phyloP scores from a whole-genome alignment of 163 green algal species.

The Prototheca wickerhamii region DNA sequence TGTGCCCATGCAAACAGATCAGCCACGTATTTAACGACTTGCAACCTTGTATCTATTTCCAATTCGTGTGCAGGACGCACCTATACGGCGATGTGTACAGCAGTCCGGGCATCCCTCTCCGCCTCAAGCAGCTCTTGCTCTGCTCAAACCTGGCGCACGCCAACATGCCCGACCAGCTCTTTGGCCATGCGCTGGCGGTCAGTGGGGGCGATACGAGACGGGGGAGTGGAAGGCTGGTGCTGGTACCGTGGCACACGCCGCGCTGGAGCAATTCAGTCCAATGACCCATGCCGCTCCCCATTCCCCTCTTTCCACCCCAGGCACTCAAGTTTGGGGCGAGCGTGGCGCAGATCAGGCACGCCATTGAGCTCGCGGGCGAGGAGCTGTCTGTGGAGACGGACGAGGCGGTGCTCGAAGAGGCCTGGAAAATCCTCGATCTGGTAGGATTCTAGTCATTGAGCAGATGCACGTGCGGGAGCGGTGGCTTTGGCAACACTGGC shows the following conservation, averaged over 20 bases:
- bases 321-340: neutral
- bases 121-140: conserved; percentile 51
- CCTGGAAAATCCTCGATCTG: conserved; percentile 34
- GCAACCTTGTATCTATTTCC: neutral
- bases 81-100: conserved; percentile 61
- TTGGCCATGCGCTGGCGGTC: conserved; percentile 45
- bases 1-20: too few species aligned
- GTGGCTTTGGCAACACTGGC: too few species aligned
- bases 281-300: too few species aligned
- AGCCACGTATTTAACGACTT: neutral
- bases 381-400: neutral
- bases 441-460: too few species aligned
- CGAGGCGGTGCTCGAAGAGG: conserved; percentile 5
- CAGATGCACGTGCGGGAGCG: too few species aligned
- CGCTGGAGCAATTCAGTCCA: too few species aligned
- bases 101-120: conserved; percentile 39
- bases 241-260: too few species aligned
- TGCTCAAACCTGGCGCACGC: conserved; percentile 38
- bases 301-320: too few species aligned
- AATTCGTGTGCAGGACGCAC: conserved; percentile 32
- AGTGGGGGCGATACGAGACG: neutral
- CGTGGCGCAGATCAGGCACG: neutral
- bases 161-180: conserved; percentile 59
- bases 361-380: neutral
- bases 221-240: too few species aligned